A percentile compares a stretch with the other conserved stretches of the same genome.
Evolutionary conservation across 257 asterid species (phyloP).

Genomic region (Solanum lycopersicoides): DNA sequence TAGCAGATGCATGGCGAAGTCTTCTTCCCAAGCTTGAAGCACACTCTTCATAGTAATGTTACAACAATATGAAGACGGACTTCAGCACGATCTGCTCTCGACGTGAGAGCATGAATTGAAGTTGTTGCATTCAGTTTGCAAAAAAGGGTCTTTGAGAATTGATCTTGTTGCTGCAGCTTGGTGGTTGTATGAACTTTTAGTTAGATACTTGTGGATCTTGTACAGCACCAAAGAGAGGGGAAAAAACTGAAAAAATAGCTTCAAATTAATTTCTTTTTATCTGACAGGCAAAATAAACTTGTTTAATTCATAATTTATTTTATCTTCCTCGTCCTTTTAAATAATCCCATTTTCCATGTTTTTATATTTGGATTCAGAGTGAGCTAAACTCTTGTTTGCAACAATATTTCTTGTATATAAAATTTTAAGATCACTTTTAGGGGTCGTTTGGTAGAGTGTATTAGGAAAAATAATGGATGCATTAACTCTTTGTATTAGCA

Average conservation of each 20-base stretch:
- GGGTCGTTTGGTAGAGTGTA: too few relatives aligned
- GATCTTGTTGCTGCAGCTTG: background rate
- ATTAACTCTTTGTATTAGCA: too few relatives aligned
- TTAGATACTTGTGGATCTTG: conserved; percentile 29
- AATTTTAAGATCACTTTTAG: too few relatives aligned
- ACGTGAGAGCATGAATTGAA: background rate
- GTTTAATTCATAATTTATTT: background rate
- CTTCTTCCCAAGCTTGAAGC: conserved; percentile 95
- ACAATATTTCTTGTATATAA: background rate
- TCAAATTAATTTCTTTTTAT: background rate
- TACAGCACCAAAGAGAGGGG: conserved; percentile 24
- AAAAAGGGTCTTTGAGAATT: background rate
- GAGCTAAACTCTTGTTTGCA: background rate
- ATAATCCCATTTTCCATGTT: background rate
- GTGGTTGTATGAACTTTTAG: conserved; percentile 1
- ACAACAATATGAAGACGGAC: background rate
- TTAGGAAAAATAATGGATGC: too few relatives aligned
- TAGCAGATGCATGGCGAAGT: conserved; percentile 90
- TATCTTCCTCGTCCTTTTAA: background rate
- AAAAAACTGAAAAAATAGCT: background rate
- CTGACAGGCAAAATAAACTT: background rate
- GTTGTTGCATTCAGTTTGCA: background rate
- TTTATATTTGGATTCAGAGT: background rate
- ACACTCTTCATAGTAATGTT: conserved; percentile 24
- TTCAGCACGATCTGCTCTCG: background rate